Evolutionary conservation across 2,329 filamentous ascomycete genomes (phyloP).

Genomic region (Blastomyces parvus): DNA sequence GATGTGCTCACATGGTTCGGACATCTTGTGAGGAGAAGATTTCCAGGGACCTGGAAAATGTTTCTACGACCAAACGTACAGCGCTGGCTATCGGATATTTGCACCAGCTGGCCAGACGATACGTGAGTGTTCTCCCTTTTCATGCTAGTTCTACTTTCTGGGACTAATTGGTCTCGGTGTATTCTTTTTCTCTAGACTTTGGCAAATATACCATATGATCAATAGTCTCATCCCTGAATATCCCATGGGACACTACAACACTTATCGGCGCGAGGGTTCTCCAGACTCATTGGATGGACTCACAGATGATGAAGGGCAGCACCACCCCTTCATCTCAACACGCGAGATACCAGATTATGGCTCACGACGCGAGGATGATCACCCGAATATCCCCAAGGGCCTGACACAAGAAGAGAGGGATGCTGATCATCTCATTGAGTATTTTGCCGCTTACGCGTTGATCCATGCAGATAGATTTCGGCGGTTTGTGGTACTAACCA

Average conservation of each 20-base stretch:
- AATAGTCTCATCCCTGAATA: constrained; percentile 19
- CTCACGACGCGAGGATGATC: constrained; percentile 19
- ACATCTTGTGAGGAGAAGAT: constrained; percentile 17
- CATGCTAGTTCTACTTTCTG: background rate
- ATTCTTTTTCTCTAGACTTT: constrained; percentile 13
- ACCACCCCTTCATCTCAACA: constrained; percentile 25
- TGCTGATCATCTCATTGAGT: constrained; percentile 31
- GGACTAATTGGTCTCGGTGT: background rate
- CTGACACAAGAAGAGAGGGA: constrained; percentile 24
- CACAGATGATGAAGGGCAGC: constrained; percentile 18
- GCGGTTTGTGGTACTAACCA: constrained; percentile 25
- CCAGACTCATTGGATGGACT: constrained; percentile 19
- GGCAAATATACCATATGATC: constrained; percentile 24
- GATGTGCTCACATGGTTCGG: constrained; percentile 32
- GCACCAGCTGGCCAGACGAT: constrained; percentile 15
- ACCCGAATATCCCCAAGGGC: constrained; percentile 19
- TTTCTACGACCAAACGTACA: constrained; percentile 31
- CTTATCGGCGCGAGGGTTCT: constrained; percentile 9
- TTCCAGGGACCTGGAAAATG: constrained; percentile 29
- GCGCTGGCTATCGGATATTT: constrained; percentile 26
- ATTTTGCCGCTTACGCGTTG: constrained; percentile 32
- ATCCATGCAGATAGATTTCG: constrained; percentile 26
- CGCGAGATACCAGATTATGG: constrained; percentile 23
- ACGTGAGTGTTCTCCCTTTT: constrained; percentile 15
- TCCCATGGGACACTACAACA: constrained; percentile 10